A percentile compares a stretch with the other conserved stretches of the same genome.
These are phyloP conservation scores for Podila epigama DNA, from an alignment of 192 early-diverging fungal genomes.

Conservation along the genomic window DNA sequence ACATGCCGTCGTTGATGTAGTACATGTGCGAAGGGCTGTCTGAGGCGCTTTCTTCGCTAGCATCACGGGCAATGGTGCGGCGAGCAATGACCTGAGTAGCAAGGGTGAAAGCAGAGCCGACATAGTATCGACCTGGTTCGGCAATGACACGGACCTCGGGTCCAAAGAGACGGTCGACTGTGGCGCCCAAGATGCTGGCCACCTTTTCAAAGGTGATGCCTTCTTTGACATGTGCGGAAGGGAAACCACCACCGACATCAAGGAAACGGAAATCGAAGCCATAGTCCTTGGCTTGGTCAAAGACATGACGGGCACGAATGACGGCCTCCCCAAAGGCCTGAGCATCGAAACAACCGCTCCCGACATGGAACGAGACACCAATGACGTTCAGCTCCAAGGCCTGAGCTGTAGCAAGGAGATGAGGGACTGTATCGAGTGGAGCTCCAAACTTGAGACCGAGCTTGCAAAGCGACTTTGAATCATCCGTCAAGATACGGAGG, in stretches of 20 bases:
- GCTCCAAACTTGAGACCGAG: constrained; percentile 98
- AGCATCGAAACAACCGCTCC: constrained; percentile 92
- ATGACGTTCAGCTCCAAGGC: constrained; percentile 87
- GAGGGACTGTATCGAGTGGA: constrained; percentile 67
- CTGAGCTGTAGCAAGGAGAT: constrained; percentile 77
- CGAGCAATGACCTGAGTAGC: constrained; percentile 94
- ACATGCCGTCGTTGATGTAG: constrained; percentile 99
- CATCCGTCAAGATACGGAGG: constrained; percentile 95
- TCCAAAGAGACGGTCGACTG: constrained; percentile 84
- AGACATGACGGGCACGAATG: constrained; percentile 80
- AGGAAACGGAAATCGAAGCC: constrained; percentile 81
- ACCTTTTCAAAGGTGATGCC: constrained; percentile 89
- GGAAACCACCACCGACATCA: constrained; percentile 96
- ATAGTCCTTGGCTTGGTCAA: constrained; percentile 81
- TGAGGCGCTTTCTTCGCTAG: neutral
- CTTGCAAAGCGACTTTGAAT: constrained; percentile 90
- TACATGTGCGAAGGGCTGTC: constrained; percentile 52
- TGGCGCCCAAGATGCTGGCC: constrained; percentile 76
- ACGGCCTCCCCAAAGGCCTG: constrained; percentile 92
- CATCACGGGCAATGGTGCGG: constrained; percentile 57
- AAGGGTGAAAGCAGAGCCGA: constrained; percentile 91
- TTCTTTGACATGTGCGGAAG: constrained; percentile 74
- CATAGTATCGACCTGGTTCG: constrained; percentile 98
- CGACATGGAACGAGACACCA: constrained; percentile 95
- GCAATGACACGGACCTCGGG: constrained; percentile 91